A percentile compares a stretch with the other conserved stretches of the same genome.
These are phyloP conservation scores for Maudiozyma barnettii DNA, from an alignment of 805 yeast genomes.

Conservation along the genomic window DNA sequence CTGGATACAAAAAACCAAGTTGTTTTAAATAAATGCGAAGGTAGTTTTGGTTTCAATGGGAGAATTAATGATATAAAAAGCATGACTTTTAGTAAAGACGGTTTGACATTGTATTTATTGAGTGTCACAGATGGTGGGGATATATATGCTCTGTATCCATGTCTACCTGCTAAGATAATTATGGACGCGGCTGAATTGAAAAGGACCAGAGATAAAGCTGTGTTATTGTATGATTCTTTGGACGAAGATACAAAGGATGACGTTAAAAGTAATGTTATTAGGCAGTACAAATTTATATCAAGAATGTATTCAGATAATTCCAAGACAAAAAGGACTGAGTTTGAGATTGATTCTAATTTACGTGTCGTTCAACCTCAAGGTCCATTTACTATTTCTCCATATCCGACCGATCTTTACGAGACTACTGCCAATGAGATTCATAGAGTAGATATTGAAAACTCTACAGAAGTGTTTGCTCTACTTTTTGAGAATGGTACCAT, in stretches of 20 bases:
- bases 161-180: constrained; percentile 34
- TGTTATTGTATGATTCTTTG: constrained; percentile 18
- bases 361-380: constrained; percentile 34
- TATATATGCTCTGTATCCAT: constrained; percentile 54
- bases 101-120: constrained; percentile 44
- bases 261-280: constrained; percentile 20
- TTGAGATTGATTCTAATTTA: constrained; percentile 15
- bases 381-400: constrained; percentile 46
- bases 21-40: constrained; percentile 5
- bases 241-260: constrained; percentile 9
- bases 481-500: constrained; percentile 25
- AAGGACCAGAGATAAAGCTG: constrained; percentile 18
- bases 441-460: constrained; percentile 17
- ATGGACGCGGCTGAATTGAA: constrained; percentile 24
- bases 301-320: constrained; percentile 23
- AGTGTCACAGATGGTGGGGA: constrained; percentile 43
- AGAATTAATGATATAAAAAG: constrained; percentile 15
- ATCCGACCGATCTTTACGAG: constrained; percentile 43
- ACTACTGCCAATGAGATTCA: constrained; percentile 34
- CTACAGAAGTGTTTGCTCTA: constrained; percentile 20
- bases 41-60: constrained; percentile 16
- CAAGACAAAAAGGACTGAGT: constrained; percentile 1
- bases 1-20: constrained; percentile 1
- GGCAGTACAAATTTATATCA: constrained; percentile 32
- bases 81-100: constrained; percentile 31